Base-by-base conservation (phyloP, 2,329 filamentous ascomycete genomes). In the Fusarium coffeatum region DNA sequence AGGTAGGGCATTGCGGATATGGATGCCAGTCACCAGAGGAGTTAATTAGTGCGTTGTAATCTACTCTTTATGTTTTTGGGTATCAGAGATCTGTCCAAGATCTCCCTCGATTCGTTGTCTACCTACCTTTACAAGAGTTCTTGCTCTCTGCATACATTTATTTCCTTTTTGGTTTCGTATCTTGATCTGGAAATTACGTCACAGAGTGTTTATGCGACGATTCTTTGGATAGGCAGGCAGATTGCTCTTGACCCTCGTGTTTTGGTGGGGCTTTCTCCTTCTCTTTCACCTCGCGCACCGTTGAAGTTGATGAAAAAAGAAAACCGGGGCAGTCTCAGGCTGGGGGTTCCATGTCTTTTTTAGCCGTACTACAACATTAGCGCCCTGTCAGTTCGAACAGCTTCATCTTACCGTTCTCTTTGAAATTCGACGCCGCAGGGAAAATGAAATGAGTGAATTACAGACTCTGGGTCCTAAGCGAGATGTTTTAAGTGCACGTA, bases 261-360 rank as follows among this genome's bases (percentile, higher is more conserved):
- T 40, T 34, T 20, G 48, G 49, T 64, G 42, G 58, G 49, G 47
- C 58, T 46, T 48, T 45, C 37, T 55, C 41, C 40, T 48, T 50
- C 34, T 40, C 32, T 37, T 37, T 18, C 47, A 56, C 53, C 42
- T 43, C 34, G 53, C 47, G 57, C 54, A 63, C 62, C 65, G 59
- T 73, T 69, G 64, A 63, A 25, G 37, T 47, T 66, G 23, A 42
- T 46, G 55, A 51, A 57, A 6, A n/a, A 41, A 48, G 51, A 45
- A 60, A 66, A 66, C 62, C 32, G 69, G 72, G 55, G 60, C 49
- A 56, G 25, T 55, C 45, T 58, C 59, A 64, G 47, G 59, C 67
- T 68, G 46, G 68, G 60, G 50, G 40, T 34, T 70, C 65, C 61
- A 51, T 69, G 61, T 66, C 50, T 42, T 56, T 55, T 55, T 51